A percentile compares a stretch with the other conserved stretches of the same genome.
Conservation (phyloP, 108 stramenopile genomes). For the Discostella pseudostelligera region DNA sequence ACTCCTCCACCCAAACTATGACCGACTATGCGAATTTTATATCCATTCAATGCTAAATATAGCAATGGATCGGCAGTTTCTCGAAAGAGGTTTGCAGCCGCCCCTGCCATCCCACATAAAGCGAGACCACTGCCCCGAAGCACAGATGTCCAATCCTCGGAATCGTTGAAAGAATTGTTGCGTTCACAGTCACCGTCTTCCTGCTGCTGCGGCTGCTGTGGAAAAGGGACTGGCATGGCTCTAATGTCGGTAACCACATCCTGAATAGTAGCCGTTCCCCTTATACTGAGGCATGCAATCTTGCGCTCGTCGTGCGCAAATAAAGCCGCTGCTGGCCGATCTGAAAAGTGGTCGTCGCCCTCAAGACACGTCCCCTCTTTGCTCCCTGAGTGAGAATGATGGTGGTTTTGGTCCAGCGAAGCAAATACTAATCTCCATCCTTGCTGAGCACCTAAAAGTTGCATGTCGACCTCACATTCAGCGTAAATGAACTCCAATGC, state of each 20-base stretch:
- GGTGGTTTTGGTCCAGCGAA: conserved; percentile 64
- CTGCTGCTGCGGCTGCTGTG: conserved; percentile 46
- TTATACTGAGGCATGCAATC: conserved; percentile 75
- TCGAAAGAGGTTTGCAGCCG: conserved; percentile 70
- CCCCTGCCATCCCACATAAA: conserved; percentile 83
- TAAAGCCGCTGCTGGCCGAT: conserved; percentile 74
- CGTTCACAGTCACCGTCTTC: conserved; percentile 34
- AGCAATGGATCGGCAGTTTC: conserved; percentile 74
- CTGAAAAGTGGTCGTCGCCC: conserved; percentile 26
- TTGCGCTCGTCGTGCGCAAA: conserved; percentile 73
- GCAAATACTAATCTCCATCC: conserved; percentile 86
- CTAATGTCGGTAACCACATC: conserved; percentile 97
- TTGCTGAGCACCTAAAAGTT: conserved; percentile 87
- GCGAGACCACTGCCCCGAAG: conserved; percentile 68
- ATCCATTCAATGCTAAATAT: conserved; percentile 65
- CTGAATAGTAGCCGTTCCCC: conserved; percentile 91
- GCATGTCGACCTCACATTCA: conserved; percentile 86
- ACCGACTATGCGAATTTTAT: conserved; percentile 78
- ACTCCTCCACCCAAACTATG: conserved; percentile 90
- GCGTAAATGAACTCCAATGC: conserved; percentile 92
- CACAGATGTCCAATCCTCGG: conserved; percentile 76
- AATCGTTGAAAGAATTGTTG: conserved; percentile 7
- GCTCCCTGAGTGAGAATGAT: conserved; percentile 48
- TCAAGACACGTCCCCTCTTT: conserved; percentile 26
- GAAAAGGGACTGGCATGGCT: conserved; percentile 85